Evolutionary conservation across 768 basidiomycete species (phyloP).

Genomic region (Tulasnella sp.): DNA sequence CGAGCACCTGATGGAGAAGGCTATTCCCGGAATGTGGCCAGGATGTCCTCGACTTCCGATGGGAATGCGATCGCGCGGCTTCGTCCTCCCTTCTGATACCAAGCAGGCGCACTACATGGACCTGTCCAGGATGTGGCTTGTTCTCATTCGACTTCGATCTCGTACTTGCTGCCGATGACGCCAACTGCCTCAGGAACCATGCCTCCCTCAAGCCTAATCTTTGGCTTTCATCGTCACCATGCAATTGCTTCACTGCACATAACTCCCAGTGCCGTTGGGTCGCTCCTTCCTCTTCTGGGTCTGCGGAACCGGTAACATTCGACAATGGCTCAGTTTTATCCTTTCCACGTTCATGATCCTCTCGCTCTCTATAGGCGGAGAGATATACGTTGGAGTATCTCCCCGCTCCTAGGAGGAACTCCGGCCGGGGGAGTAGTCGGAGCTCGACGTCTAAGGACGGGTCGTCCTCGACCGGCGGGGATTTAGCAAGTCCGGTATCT

Average conservation of each 20-base stretch:
- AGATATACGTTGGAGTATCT: constrained; percentile 23
- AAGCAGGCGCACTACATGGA: constrained; percentile 9
- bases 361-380: constrained; percentile 15
- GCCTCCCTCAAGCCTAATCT: constrained; percentile 30
- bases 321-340: not conserved
- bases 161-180: not conserved
- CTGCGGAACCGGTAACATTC: not conserved
- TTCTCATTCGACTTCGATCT: constrained; percentile 3
- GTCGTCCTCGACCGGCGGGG: not conserved
- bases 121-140: not conserved
- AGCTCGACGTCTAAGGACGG: constrained; percentile 2
- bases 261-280: constrained; percentile 21
- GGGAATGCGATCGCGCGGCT: not conserved
- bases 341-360: constrained; percentile 6
- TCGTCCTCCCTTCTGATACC: constrained; percentile 8
- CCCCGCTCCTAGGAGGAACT: constrained; percentile 20
- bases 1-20: constrained; percentile 3
- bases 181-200: constrained; percentile 27
- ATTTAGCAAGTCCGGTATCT: not conserved
- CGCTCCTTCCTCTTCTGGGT: constrained; percentile 4
- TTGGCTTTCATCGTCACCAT: constrained; percentile 29
- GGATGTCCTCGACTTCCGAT: constrained; percentile 3
- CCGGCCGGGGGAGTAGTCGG: constrained; percentile 1
- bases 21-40: not conserved
- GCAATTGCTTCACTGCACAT: constrained; percentile 31